phyloP scores from a whole-genome alignment of 2,329 filamentous ascomycete species.

The Byssochlamys sp. region DNA sequence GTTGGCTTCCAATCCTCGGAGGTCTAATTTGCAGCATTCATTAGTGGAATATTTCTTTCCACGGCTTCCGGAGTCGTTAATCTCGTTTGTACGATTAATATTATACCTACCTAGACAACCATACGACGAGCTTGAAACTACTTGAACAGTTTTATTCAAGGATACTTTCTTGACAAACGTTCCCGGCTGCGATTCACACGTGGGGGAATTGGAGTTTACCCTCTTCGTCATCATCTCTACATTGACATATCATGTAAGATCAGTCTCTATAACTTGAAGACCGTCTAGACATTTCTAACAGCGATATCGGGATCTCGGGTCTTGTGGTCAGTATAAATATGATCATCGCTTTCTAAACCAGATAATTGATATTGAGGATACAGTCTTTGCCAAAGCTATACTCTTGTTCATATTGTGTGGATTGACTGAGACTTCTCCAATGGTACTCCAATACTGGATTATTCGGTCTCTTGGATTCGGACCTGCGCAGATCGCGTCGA shows the following conservation, averaged over 20 bases:
- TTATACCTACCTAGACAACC: neutral
- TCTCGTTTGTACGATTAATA: neutral
- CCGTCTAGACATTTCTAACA: neutral
- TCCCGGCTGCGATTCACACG: neutral
- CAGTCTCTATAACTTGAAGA: neutral
- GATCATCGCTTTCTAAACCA: neutral
- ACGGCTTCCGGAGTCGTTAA: slow-evolving; percentile 2
- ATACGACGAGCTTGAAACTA: neutral
- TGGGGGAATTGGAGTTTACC: neutral
- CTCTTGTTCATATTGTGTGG: slow-evolving; percentile 1
- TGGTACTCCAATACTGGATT: slow-evolving; percentile 1
- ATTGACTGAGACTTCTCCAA: slow-evolving; percentile 1
- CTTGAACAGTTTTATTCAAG: neutral
- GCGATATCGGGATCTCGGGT: neutral
- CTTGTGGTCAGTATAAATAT: slow-evolving; percentile 3
- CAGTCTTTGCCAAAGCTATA: slow-evolving; percentile 1
- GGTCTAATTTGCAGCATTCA: neutral
- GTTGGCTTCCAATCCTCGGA: slow-evolving; percentile 1
- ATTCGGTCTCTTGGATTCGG: slow-evolving; percentile 2
- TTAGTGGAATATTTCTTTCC: slow-evolving; percentile 1
- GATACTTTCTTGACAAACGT: slow-evolving; percentile 2
- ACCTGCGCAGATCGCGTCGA: slow-evolving; percentile 1
- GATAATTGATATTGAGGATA: neutral
- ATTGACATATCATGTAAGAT: neutral
- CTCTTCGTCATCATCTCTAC: neutral